Percentiles rank a stretch among this genome's conserved stretches.
Evolutionary conservation across 306 rosid genomes (phyloP).

Genomic region (Datisca glomerata): DNA sequence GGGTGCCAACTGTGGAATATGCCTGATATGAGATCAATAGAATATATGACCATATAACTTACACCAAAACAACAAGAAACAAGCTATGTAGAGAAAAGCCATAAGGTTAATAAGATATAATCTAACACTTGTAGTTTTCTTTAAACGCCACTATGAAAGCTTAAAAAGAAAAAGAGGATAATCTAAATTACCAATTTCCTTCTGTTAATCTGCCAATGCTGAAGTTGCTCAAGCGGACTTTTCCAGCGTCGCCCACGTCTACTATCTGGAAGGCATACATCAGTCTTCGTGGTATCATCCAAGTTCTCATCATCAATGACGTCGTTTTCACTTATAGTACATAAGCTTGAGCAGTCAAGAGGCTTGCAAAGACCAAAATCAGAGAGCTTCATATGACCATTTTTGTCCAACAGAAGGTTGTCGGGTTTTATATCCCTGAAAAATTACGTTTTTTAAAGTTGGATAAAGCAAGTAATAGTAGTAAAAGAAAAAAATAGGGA

Average conservation of each 20-base stretch:
- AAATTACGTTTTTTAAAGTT: neutral
- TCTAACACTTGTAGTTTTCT: too few species aligned
- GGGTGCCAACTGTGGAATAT: conserved; percentile 87
- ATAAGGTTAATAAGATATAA: too few species aligned
- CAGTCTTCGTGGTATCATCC: conserved; percentile 51
- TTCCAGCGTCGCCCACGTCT: conserved; percentile 82
- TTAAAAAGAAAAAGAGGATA: neutral
- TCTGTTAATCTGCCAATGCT: conserved; percentile 82
- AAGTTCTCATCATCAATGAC: conserved; percentile 64
- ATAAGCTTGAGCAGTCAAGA: conserved; percentile 65
- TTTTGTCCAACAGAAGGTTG: conserved; percentile 74
- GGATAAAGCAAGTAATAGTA: conserved; percentile 8
- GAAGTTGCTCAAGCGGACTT: conserved; percentile 84
- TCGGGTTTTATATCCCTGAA: conserved; percentile 91
- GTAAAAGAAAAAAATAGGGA: neutral
- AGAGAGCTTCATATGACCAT: conserved; percentile 83
- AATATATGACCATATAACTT: neutral
- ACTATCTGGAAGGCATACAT: conserved; percentile 27
- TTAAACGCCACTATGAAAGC: too few species aligned
- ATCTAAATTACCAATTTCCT: conserved; percentile 32
- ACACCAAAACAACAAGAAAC: neutral
- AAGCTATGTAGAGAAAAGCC: too few species aligned
- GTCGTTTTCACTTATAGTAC: conserved; percentile 65
- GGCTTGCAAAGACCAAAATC: conserved; percentile 97
- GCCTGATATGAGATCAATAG: conserved; percentile 45